Percentiles rank a stretch among this genome's conserved stretches.
These are phyloP conservation scores for Phytophthora capsici DNA, from an alignment of 352 stramenopile species.

Conservation along the genomic window DNA sequence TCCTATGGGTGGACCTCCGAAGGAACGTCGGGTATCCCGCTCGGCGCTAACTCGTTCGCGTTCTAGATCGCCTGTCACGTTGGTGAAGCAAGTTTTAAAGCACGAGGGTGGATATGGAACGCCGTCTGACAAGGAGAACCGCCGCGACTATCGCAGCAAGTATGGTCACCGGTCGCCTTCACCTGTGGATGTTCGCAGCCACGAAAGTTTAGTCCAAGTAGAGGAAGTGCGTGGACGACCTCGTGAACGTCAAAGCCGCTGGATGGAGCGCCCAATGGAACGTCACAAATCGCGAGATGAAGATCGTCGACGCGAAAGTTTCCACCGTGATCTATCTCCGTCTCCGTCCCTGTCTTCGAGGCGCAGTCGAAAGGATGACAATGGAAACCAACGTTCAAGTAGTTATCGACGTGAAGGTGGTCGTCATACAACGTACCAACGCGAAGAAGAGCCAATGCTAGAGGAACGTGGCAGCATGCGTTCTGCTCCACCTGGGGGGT, in stretches of 20 bases:
- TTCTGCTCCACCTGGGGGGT: conserved; percentile 23
- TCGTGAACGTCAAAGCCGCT: conserved; percentile 35
- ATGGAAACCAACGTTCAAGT: conserved; percentile 20
- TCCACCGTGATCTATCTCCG: conserved; percentile 15
- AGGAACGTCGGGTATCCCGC: conserved; percentile 12
- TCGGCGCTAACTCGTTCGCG: conserved; percentile 20
- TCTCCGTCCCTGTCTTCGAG: conserved; percentile 33
- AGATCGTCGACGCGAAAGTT: conserved; percentile 15
- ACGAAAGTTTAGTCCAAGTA: conserved; percentile 19
- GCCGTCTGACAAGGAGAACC: conserved; percentile 36
- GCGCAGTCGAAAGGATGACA: conserved; percentile 30
- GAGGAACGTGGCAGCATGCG: conserved; percentile 32
- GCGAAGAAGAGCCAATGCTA: conserved; percentile 21
- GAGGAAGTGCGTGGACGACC: conserved; percentile 42
- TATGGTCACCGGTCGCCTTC: conserved; percentile 25
- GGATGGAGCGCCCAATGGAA: conserved; percentile 27
- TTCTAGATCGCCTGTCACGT: conserved; percentile 40
- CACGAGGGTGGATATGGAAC: conserved; percentile 28
- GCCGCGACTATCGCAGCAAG: conserved; percentile 33
- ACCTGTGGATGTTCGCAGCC: conserved; percentile 27
- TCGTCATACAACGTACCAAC: conserved; percentile 29
- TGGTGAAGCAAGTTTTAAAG: conserved; percentile 22
- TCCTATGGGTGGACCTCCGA: conserved; percentile 11
- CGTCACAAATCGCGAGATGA: conserved; percentile 26
- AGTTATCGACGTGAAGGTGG: conserved; percentile 36